Percentiles rank a stretch among this genome's conserved stretches.
phyloP scores from a whole-genome alignment of 2,329 filamentous ascomycete genomes.

The Paracoccidioides brasiliensis region DNA sequence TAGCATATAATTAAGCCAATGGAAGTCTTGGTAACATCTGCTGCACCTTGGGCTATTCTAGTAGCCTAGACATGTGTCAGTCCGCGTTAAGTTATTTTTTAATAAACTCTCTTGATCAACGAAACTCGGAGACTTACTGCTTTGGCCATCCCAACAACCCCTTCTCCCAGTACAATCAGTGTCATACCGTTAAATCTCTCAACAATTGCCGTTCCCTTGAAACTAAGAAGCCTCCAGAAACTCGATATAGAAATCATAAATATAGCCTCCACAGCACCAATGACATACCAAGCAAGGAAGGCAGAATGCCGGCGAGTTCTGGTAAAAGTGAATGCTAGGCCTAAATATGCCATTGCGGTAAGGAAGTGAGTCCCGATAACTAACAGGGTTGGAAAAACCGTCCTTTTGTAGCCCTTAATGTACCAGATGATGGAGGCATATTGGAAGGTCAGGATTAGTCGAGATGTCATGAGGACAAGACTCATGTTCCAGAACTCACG shows the following conservation, averaged over 20 bases:
- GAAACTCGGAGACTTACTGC: slow-evolving; percentile 6
- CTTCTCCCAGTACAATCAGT: slow-evolving; percentile 49
- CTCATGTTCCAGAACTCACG: slow-evolving; percentile 26
- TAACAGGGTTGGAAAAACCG: slow-evolving; percentile 17
- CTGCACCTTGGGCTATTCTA: slow-evolving; percentile 8
- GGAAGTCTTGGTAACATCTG: slow-evolving; percentile 5
- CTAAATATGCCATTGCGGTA: slow-evolving; percentile 6
- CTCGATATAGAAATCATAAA: slow-evolving; percentile 38
- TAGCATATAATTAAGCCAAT: slow-evolving; percentile 9
- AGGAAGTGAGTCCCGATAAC: slow-evolving; percentile 17
- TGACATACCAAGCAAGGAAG: slow-evolving; percentile 38
- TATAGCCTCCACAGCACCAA: slow-evolving; percentile 37
- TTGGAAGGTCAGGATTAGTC: slow-evolving; percentile 41
- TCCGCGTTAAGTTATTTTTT: not conserved
- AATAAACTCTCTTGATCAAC: not conserved
- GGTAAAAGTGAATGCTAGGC: slow-evolving; percentile 6
- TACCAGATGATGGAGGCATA: slow-evolving; percentile 33
- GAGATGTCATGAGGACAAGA: slow-evolving; percentile 38
- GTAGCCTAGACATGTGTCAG: slow-evolving; percentile 4
- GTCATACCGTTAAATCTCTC: slow-evolving; percentile 47
- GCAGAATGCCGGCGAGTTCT: slow-evolving; percentile 6
- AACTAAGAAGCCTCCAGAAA: slow-evolving; percentile 41
- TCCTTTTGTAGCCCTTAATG: slow-evolving; percentile 14
- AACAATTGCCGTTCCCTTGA: slow-evolving; percentile 46
- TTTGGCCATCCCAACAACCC: slow-evolving; percentile 34